A percentile compares a stretch with the other conserved stretches of the same genome.
phyloP scores from a whole-genome alignment of 495 filamentous ascomycete species.

The Daldinia caldariorum region DNA sequence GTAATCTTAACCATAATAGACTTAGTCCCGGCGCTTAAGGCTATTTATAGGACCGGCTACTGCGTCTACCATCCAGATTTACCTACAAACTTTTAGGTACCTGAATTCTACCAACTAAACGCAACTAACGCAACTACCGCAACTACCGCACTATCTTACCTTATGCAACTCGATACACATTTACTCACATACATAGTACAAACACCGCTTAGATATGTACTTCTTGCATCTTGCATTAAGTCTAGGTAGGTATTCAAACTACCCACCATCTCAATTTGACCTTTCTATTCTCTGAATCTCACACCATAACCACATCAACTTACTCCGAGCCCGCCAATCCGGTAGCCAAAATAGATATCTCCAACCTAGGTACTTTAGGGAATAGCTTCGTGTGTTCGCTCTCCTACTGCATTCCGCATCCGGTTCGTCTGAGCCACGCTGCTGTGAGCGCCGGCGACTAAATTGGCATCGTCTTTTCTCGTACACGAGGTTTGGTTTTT shows the following conservation, averaged over 20 bases:
- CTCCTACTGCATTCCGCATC: slow-evolving; percentile 28
- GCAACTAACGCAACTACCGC: not conserved
- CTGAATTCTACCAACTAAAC: not conserved
- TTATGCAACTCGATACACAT: not conserved
- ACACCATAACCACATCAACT: slow-evolving; percentile 3
- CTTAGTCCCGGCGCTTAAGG: slow-evolving; percentile 14
- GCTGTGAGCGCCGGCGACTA: slow-evolving; percentile 23
- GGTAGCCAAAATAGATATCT: slow-evolving; percentile 19
- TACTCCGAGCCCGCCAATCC: slow-evolving; percentile 1
- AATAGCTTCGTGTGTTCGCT: slow-evolving; percentile 15
- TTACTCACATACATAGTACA: not conserved
- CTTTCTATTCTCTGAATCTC: not conserved
- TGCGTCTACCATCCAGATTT: not conserved
- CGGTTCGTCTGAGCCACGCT: slow-evolving; percentile 30
- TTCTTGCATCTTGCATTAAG: not conserved
- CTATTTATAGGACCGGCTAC: slow-evolving; percentile 8
- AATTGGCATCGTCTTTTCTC: slow-evolving; percentile 19
- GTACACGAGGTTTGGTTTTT: slow-evolving; percentile 20
- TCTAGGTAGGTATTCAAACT: no score
- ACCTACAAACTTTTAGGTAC: not conserved
- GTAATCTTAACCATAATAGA: slow-evolving; percentile 11
- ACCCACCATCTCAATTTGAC: slow-evolving; percentile 16
- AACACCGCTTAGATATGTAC: not conserved
- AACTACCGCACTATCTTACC: not conserved
- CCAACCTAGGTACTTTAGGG: slow-evolving; percentile 22